phyloP scores from a whole-genome alignment of 139 green algal genomes.

The Coccomyxa sp. region DNA sequence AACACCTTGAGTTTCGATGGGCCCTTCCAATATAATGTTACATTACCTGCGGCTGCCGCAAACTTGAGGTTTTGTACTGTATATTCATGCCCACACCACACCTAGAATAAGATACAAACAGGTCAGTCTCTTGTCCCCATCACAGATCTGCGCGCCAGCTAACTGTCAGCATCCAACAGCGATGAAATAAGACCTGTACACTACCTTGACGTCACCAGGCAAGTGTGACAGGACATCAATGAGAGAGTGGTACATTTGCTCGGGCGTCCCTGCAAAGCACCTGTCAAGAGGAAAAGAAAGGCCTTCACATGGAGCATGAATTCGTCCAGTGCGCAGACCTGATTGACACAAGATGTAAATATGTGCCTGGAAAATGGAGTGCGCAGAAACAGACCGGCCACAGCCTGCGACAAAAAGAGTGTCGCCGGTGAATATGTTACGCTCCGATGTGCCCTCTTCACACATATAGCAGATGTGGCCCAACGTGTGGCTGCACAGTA shows the following conservation, averaged over 20 bases:
- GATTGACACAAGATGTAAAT: not conserved
- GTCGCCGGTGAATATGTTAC: slow-evolving; percentile 10
- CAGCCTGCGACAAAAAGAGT: slow-evolving; percentile 19
- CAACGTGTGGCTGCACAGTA: slow-evolving; percentile 5
- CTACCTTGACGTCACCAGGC: not conserved
- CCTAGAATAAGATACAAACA: not conserved
- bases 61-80: slow-evolving; percentile 10
- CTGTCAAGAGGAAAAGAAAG: not conserved
- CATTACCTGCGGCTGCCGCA: not conserved
- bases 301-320: not conserved
- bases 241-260: slow-evolving; percentile 9
- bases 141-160: not conserved
- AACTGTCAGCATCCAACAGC: not conserved
- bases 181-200: not conserved
- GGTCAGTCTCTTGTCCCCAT: too few species aligned
- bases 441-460: not conserved
- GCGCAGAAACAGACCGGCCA: not conserved
- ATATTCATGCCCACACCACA: slow-evolving; percentile 10
- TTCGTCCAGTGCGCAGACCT: not conserved
- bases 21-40: too few species aligned
- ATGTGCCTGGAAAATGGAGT: not conserved
- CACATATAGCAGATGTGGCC: slow-evolving; percentile 24
- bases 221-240: slow-evolving; percentile 3
- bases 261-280: slow-evolving; percentile 2
- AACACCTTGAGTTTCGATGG: not conserved